Base-by-base conservation (phyloP, 306 rosid genomes). In the Prunus campanulata region DNA sequence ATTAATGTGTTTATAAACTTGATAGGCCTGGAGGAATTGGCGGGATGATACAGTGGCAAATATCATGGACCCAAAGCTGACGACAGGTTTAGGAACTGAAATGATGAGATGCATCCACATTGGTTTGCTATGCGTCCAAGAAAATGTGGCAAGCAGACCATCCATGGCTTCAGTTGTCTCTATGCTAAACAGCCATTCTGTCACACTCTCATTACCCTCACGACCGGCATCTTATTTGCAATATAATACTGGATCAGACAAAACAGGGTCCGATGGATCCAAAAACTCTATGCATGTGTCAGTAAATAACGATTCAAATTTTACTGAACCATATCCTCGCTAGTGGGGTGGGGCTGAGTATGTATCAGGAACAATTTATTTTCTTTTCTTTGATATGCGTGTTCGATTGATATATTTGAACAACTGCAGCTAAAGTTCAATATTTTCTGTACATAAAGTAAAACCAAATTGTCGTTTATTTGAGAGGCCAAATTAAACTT, bases 1-100 rank as follows among this genome's bases (percentile, higher is more conserved):
- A 30, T 30, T 30, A 30, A 30, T 0, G 35, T 30, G 35, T 30
- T 30, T 29, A 29, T 29, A 29, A 29, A 29, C 11, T 59, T 24
- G 25, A 16, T 59, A 59, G 64, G 64, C 64, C 6, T 59, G 32
- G 64, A 63, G 68, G 32, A 63, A 63, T 30, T 63, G 68, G 68
- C 30, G 68, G 14, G 68, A 16, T 22, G 22, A 15, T 63, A 63
- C 47, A 16, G 2, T 30, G 3, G 15, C 15, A 32, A 63, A 63
- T 29, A 39, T 63, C 22, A 13, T 29, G 8, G 68, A 63, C 16
- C 68, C 46, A 1, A 11, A 16, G 47, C 7, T 63, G 68, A 16
- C 47, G 9, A 63, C 24, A 18, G 4, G 68, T 63, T 32, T 20
- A 8, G 16, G 46, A 63, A 16, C 8, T 12, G 66, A 61, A 61